Base-by-base conservation (phyloP, 1,139 yeast genomes). In the Nakaseomyces sp. region DNA sequence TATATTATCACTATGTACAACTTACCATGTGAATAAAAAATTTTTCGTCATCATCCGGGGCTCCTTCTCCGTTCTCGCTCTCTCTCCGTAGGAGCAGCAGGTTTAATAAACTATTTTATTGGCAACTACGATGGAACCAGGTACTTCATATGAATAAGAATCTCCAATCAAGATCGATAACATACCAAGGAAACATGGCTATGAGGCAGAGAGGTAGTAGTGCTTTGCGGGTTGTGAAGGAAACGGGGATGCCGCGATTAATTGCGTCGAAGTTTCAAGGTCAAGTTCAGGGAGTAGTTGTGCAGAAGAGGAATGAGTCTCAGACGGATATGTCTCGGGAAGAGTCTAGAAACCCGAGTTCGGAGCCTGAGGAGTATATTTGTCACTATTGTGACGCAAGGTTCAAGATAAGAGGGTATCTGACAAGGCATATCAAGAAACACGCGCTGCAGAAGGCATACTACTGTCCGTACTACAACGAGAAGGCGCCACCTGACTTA, bases 391-490 rank as follows among this genome's bases (percentile, higher is more conserved):
- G 98, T 68, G 78, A 79, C 45, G 84, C 95, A 0, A 73, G 73
- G 33, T 89, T 89, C 68, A 76, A 81, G 52, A 82, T 89, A 46
- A 79, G 91, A 64, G 96, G 96, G 5, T 91, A 89, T 63, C 70
- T 91, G 55, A 89, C 97, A 0, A 79, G 97, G 52, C 98, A 91
- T 63, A 71, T 86, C 61, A 87, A 88, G 69, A 89, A 89, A 62
- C 98, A 89, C 64, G 88, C 95, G 1, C 66, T 73, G 29, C 76
- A 75, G 46, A 89, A 88, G 67, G 96, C 96, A 2, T 89, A 86
- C 65, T 74, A 77, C 42, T 89, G 98, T 64, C 97, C 97, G 6
- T 89, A 83, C 66, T 87, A 70, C 66, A 73, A 77, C 47, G 66
- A 67, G 40, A 68, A 69, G 43, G 61, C 53, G 13, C 52, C 60